Evolutionary conservation across 1,139 yeast genomes (phyloP).

Genomic region (Candida smagusa): DNA sequence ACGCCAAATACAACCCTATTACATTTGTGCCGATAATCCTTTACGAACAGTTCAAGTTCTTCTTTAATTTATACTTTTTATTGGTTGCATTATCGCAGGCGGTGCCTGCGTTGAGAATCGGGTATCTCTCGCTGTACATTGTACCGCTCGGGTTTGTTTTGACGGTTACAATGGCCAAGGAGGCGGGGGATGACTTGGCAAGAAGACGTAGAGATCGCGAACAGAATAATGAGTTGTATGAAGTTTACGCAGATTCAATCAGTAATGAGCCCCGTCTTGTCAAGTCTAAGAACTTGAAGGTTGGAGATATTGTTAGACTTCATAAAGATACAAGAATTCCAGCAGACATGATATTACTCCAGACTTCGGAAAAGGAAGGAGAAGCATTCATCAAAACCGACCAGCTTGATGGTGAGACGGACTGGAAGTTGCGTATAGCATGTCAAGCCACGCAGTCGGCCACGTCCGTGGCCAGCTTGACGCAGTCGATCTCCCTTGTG

Average conservation of each 20-base stretch:
- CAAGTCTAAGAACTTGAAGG: constrained; percentile 65
- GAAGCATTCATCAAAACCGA: constrained; percentile 95
- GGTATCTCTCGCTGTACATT: constrained; percentile 86
- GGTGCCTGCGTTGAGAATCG: constrained; percentile 87
- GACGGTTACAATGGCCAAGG: constrained; percentile 90
- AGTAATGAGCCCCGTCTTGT: constrained; percentile 36
- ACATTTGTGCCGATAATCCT: constrained; percentile 86
- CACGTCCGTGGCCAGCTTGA: constrained; percentile 32
- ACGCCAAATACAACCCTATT: constrained; percentile 88
- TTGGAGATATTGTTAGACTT: constrained; percentile 82
- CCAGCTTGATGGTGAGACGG: constrained; percentile 98
- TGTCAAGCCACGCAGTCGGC: constrained; percentile 65
- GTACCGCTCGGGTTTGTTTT: constrained; percentile 94
- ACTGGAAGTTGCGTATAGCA: constrained; percentile 91
- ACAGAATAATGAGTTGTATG: constrained; percentile 79
- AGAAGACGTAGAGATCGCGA: constrained; percentile 88
- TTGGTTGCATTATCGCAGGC: constrained; percentile 92
- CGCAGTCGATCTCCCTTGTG: constrained; percentile 48
- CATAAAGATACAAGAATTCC: constrained; percentile 87
- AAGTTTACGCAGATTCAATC: constrained; percentile 42
- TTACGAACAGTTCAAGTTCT: constrained; percentile 95
- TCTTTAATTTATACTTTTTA: constrained; percentile 88
- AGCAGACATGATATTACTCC: constrained; percentile 84
- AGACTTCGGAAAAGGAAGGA: constrained; percentile 77
- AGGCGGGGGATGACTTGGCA: constrained; percentile 89